Conservation (phyloP, 768 basidiomycete species). For the Boletus reticuloceps region DNA sequence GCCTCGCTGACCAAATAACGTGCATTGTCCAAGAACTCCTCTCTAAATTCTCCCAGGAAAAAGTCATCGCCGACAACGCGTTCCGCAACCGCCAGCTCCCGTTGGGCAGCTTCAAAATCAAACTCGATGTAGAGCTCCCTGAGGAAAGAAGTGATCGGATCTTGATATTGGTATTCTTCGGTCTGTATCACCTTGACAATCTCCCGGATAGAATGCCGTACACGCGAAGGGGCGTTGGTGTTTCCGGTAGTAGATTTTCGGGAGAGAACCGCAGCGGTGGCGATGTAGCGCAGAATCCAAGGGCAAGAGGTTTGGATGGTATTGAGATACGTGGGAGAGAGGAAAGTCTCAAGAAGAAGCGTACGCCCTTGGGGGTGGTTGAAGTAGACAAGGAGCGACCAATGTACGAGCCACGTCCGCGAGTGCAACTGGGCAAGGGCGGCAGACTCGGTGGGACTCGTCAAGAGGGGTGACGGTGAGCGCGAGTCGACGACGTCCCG, state of each 20-base stretch:
- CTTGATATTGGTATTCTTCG: conserved; percentile 95
- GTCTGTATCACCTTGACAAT: conserved; percentile 91
- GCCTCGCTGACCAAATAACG: conserved; percentile 95
- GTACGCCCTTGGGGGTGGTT: conserved; percentile 92
- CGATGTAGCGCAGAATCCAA: conserved; percentile 93
- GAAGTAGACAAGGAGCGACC: conserved; percentile 98
- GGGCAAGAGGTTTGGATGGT: conserved; percentile 96
- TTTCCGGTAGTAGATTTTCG: conserved; percentile 63
- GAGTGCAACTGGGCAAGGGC: conserved; percentile 87
- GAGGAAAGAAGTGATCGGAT: conserved; percentile 91
- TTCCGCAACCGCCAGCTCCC: conserved; percentile 73
- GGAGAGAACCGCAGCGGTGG: conserved; percentile 89
- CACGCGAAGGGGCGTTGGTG: conserved; percentile 58
- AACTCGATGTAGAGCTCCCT: conserved; percentile 94
- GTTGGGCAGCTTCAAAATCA: conserved; percentile 93
- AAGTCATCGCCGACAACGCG: conserved; percentile 88
- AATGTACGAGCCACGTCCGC: conserved; percentile 94
- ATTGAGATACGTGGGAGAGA: conserved; percentile 94
- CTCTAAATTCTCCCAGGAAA: conserved; percentile 86
- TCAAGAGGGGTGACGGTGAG: conserved; percentile 48
- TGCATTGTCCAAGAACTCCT: conserved; percentile 96
- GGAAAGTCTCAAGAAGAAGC: conserved; percentile 93
- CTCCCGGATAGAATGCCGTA: conserved; percentile 86
- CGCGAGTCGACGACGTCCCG: conserved; percentile 88
- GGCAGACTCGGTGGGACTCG: conserved; percentile 53